Evolutionary conservation across 106 monocot species (phyloP).

Genomic region (Hemerocallis citrina): DNA sequence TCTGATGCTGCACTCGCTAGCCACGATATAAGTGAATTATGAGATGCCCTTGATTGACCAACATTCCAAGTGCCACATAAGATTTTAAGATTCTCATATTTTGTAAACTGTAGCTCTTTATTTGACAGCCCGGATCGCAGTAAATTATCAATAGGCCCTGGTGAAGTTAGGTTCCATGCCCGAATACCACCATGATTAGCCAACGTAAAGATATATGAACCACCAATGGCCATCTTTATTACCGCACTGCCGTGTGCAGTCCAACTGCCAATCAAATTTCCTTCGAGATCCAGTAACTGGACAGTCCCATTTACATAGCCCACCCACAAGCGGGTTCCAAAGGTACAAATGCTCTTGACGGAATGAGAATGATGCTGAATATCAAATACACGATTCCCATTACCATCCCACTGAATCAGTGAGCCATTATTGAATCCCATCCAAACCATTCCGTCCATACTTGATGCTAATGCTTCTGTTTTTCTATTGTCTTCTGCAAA

Average conservation of each 20-base stretch:
- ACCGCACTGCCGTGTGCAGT: conserved; percentile 42
- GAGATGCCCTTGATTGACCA: conserved; percentile 55
- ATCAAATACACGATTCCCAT: conserved; percentile 35
- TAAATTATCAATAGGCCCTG: conserved; percentile 45
- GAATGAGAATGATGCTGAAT: conserved; percentile 30
- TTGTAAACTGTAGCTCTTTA: conserved; percentile 27
- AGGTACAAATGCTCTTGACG: conserved; percentile 29
- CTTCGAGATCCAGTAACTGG: conserved; percentile 45
- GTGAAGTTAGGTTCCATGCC: conserved; percentile 46
- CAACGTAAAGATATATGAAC: conserved; percentile 42
- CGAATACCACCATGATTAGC: conserved; percentile 54
- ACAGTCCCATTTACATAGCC: conserved; percentile 47
- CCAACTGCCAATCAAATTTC: conserved; percentile 48
- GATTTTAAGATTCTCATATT: conserved; percentile 33
- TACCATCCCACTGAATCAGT: conserved; percentile 51
- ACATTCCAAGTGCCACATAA: conserved; percentile 63
- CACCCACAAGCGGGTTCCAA: conserved; percentile 38
- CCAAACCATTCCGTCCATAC: conserved; percentile 47
- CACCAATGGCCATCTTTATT: conserved; percentile 38
- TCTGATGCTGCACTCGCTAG: conserved; percentile 30
- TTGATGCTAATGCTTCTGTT: conserved; percentile 37
- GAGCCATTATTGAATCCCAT: conserved; percentile 45
- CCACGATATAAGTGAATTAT: conserved; percentile 40
- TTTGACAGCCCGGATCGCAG: conserved; percentile 24
- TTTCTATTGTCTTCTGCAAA: conserved; percentile 46